phyloP scores from a whole-genome alignment of 164 flowering plant species.

The Nelumbo lutea region DNA sequence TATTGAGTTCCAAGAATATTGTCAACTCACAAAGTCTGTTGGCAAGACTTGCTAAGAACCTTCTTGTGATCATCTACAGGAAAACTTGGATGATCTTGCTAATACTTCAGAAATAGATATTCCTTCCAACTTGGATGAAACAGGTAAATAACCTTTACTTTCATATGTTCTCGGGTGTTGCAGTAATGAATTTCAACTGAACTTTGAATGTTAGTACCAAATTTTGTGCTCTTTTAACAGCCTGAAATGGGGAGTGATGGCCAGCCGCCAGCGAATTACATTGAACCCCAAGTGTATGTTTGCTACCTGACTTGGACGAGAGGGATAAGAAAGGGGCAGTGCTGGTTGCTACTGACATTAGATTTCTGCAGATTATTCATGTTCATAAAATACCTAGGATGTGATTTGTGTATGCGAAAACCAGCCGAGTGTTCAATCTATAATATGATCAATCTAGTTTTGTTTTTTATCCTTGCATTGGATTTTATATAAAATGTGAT shows the following conservation, averaged over 20 bases:
- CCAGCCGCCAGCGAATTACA: neutral
- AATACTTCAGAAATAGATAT: slow-evolving; percentile 12
- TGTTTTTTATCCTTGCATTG: neutral
- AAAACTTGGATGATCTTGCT: slow-evolving; percentile 7
- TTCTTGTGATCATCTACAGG: slow-evolving; percentile 2
- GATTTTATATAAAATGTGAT: neutral
- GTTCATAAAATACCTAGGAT: slow-evolving; percentile 5
- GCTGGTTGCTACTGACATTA: slow-evolving; percentile 4
- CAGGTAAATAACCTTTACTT: slow-evolving; percentile 8
- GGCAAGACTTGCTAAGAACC: no score
- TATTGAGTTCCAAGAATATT: no score
- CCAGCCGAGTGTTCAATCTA: neutral
- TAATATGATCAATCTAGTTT: slow-evolving; percentile 2
- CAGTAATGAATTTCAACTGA: no score
- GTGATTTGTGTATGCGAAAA: slow-evolving; percentile 6
- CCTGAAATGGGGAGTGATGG: neutral
- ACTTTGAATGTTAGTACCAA: no score
- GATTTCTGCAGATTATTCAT: slow-evolving; percentile 9
- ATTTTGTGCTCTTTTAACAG: neutral
- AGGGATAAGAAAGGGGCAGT: neutral
- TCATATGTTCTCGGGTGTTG: neutral
- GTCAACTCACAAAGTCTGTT: no score
- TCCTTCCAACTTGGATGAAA: slow-evolving; percentile 9
- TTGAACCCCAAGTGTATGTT: neutral
- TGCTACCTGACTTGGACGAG: neutral